Percentiles rank a stretch among this genome's conserved stretches.
Evolutionary conservation across 176 grass and related monocot species (phyloP).

Genomic region (Oryza glaberrima): DNA sequence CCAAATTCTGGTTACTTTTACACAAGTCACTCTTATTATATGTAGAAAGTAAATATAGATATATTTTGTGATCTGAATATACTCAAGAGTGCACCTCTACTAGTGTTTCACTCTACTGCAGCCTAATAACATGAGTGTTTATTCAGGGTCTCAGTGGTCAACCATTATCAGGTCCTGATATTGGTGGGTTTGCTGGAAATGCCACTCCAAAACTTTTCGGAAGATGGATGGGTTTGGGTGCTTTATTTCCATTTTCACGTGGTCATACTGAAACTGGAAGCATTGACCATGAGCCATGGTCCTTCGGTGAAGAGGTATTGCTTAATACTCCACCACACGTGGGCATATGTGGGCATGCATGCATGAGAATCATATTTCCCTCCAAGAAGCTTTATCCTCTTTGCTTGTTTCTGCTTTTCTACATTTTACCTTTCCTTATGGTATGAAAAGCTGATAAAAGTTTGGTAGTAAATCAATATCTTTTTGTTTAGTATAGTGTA

Average conservation of each 20-base stretch:
- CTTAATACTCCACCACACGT: neutral
- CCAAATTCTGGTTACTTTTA: slow-evolving; percentile 23
- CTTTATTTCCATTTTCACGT: slow-evolving; percentile 91
- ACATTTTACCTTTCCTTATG: neutral
- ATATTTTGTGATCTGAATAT: neutral
- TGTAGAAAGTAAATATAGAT: neutral
- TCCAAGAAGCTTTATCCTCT: slow-evolving; percentile 3
- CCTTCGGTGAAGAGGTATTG: slow-evolving; percentile 87
- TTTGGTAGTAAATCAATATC: neutral
- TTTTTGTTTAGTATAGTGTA: slow-evolving; percentile 11
- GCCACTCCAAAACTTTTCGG: slow-evolving; percentile 94
- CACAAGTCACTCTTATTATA: neutral
- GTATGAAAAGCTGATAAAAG: neutral
- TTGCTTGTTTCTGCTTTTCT: slow-evolving; percentile 12
- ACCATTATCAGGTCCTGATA: slow-evolving; percentile 91
- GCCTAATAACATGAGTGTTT: slow-evolving; percentile 33
- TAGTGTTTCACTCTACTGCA: neutral
- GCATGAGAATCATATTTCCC: neutral
- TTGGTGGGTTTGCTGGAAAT: slow-evolving; percentile 94
- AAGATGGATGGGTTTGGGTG: slow-evolving; percentile 91
- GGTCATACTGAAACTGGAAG: slow-evolving; percentile 82
- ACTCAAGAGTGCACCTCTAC: neutral
- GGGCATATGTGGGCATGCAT: neutral
- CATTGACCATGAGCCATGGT: slow-evolving; percentile 91
- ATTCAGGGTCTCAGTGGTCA: slow-evolving; percentile 88